Conservation (phyloP, 345 rosid genomes). For the Balakata baccata region DNA sequence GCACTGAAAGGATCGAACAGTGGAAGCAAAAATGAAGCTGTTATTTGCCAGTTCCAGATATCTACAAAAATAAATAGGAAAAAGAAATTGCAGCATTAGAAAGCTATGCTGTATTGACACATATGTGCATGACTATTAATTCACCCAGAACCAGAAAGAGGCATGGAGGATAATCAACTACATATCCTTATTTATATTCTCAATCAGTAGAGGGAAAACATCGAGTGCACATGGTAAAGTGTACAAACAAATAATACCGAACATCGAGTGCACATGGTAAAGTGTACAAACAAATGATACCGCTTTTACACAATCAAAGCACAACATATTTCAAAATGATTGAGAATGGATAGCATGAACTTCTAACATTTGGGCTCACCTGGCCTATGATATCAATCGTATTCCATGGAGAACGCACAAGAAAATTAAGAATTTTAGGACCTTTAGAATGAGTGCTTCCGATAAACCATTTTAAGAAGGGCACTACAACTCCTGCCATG, state of each 20-base stretch:
- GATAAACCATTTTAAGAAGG: slow-evolving; percentile 93
- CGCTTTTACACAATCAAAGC: background rate
- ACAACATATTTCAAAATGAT: background rate
- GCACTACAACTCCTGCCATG: slow-evolving; percentile 94
- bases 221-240: background rate
- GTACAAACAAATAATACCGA: background rate
- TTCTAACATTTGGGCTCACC: slow-evolving; percentile 43
- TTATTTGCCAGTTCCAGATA: slow-evolving; percentile 6
- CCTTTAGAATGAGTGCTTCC: slow-evolving; percentile 79
- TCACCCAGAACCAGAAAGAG: background rate
- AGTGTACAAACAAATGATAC: background rate
- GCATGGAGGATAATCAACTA: background rate
- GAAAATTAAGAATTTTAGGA: slow-evolving; percentile 77
- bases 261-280: background rate
- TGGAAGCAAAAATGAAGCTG: background rate
- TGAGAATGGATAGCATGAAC: slow-evolving; percentile 10
- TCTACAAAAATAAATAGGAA: background rate
- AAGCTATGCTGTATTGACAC: background rate
- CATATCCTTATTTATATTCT: background rate
- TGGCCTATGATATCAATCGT: slow-evolving; percentile 77
- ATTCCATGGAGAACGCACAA: slow-evolving; percentile 97
- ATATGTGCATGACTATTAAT: background rate
- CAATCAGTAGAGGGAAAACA: background rate
- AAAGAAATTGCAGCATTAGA: slow-evolving; percentile 7
- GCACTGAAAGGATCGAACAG: background rate